Conservation (phyloP, 768 basidiomycete genomes). For the Mycena alexandri region DNA sequence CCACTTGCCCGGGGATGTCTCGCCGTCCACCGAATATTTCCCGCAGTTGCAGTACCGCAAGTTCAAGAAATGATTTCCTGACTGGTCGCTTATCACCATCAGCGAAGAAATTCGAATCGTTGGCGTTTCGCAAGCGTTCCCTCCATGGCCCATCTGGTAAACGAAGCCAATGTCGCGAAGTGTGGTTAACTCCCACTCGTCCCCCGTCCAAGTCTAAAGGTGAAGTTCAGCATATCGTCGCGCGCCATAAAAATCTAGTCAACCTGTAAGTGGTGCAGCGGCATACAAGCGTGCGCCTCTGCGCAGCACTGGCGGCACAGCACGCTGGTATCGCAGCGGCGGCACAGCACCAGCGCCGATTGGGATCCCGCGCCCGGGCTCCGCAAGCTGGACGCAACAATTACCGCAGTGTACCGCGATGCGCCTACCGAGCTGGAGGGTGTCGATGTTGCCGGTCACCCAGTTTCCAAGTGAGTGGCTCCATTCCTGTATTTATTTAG, state of each 20-base stretch:
- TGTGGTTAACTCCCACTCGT: background rate
- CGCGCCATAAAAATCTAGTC: background rate
- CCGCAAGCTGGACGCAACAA: background rate
- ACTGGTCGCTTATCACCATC: background rate
- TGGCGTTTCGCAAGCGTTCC: background rate
- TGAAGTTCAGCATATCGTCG: background rate
- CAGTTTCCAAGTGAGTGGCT: background rate
- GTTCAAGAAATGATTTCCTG: background rate
- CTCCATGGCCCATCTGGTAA: constrained; percentile 3
- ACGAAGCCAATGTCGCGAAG: background rate
- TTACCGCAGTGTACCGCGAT: background rate
- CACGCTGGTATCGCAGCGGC: no score
- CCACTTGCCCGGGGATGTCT: background rate
- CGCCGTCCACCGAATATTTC: background rate
- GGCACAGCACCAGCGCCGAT: background rate
- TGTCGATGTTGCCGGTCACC: background rate
- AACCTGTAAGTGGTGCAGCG: background rate
- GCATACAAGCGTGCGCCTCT: background rate
- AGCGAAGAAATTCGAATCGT: background rate
- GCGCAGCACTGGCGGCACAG: background rate
- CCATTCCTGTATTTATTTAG: no score
- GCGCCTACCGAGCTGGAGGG: background rate
- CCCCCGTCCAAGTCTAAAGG: background rate
- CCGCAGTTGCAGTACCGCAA: constrained; percentile 4
- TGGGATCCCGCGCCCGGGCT: background rate